These are phyloP conservation scores for Boletus rubescentipes DNA, from an alignment of 768 basidiomycete genomes.

Conservation along the genomic window DNA sequence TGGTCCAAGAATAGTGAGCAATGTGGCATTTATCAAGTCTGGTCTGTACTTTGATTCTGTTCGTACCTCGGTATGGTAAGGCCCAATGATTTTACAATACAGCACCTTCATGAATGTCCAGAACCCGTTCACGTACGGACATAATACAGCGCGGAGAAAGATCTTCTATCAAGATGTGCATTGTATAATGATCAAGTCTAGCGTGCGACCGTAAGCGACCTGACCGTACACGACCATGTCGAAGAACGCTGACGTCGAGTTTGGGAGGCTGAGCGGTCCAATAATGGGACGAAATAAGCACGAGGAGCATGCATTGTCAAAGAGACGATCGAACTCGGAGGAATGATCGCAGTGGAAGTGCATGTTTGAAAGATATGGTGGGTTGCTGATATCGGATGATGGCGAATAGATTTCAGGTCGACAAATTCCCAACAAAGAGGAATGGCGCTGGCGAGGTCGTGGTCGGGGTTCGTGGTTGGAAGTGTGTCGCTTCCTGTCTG, in stretches of 20 bases:
- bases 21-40: too few relatives aligned
- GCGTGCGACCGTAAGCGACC: neutral
- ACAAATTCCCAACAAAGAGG: too few relatives aligned
- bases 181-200: constrained; percentile 54
- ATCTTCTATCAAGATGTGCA: constrained; percentile 87
- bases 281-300: constrained; percentile 26
- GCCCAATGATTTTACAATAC: constrained; percentile 15
- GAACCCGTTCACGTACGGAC: constrained; percentile 55
- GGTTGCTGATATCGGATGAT: too few relatives aligned
- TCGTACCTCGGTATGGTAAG: neutral
- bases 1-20: too few relatives aligned
- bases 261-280: too few relatives aligned
- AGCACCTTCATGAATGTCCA: constrained; percentile 38
- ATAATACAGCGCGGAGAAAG: constrained; percentile 77
- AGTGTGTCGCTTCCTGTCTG: too few relatives aligned
- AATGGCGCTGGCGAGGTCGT: too few relatives aligned
- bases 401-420: too few relatives aligned
- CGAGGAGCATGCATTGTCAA: constrained; percentile 38
- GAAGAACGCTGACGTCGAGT: too few relatives aligned
- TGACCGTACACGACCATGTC: too few relatives aligned
- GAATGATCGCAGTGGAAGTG: constrained; percentile 38
- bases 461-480: too few relatives aligned
- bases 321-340: constrained; percentile 44
- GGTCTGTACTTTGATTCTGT: too few relatives aligned
- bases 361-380: constrained; percentile 28